Evolutionary conservation across 768 basidiomycete species (phyloP).

Genomic region (Hypholoma sublateritium): DNA sequence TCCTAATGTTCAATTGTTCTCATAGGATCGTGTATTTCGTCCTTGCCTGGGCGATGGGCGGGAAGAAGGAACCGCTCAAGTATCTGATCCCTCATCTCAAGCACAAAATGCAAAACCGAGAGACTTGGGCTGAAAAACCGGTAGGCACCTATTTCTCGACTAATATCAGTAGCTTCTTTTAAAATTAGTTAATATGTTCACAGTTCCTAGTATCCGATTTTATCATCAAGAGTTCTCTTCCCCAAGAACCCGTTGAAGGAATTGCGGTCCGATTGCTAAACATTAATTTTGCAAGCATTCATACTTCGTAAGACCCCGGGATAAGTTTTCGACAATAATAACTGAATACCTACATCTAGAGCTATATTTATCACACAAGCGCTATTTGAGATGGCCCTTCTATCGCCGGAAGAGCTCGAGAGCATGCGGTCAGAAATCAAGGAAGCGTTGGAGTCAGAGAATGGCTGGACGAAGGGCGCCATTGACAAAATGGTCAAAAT

Average conservation of each 20-base stretch:
- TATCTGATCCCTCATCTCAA: conserved; percentile 29
- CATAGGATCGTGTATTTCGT: conserved; percentile 30
- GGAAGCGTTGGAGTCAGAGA: conserved; percentile 32
- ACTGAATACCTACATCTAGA: conserved; percentile 12
- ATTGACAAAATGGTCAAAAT: conserved; percentile 33
- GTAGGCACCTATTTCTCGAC: conserved; percentile 14
- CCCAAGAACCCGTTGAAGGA: conserved; percentile 28
- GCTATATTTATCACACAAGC: conserved; percentile 37
- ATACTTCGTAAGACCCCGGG: conserved; percentile 31
- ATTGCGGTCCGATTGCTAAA: conserved; percentile 36
- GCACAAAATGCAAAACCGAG: conserved; percentile 23
- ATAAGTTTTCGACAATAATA: conserved; percentile 2
- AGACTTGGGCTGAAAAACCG: conserved; percentile 22
- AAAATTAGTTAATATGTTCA: conserved; percentile 3
- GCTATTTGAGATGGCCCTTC: conserved; percentile 32
- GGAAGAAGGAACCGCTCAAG: conserved; percentile 30
- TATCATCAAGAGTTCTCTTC: conserved; percentile 27
- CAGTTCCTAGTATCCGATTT: conserved; percentile 28
- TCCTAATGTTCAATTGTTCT: not conserved
- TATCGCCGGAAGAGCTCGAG: conserved; percentile 27
- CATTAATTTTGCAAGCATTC: conserved; percentile 40
- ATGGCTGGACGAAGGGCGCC: conserved; percentile 35
- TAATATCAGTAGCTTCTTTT: no score
- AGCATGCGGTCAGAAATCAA: conserved; percentile 31
- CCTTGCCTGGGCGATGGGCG: conserved; percentile 31